Evolutionary conservation across 306 rosid genomes (phyloP).

Genomic region (Trifolium pratense): DNA sequence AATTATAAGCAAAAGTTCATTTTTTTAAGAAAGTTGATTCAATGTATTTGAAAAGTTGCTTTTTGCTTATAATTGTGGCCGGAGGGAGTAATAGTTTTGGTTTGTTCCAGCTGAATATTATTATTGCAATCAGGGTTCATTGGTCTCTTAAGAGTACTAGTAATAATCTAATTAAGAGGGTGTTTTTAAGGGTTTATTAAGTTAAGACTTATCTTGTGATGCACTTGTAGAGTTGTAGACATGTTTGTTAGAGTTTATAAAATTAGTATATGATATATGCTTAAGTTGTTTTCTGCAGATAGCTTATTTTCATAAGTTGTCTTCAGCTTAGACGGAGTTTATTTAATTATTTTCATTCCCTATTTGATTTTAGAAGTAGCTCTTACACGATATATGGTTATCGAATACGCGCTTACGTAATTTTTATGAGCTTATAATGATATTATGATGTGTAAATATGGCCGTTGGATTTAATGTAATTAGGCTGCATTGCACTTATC

Average conservation of each 20-base stretch:
- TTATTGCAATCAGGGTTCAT: neutral
- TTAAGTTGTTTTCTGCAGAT: neutral
- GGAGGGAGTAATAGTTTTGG: neutral
- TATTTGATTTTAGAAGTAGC: neutral
- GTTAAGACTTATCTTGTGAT: too few species aligned
- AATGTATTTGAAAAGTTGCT: too few species aligned
- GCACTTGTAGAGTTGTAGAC: too few species aligned
- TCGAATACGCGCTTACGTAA: neutral
- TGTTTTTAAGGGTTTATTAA: too few species aligned
- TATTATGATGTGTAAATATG: constrained; percentile 3
- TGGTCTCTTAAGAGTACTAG: neutral
- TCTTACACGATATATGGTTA: neutral
- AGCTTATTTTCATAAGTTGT: neutral
- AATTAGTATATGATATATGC: neutral
- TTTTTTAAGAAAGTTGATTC: too few species aligned
- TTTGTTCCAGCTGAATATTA: constrained; percentile 4
- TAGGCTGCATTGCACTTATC: neutral
- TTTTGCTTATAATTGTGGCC: too few species aligned
- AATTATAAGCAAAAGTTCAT: too few species aligned
- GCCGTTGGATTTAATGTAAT: constrained; percentile 24
- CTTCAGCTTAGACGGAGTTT: neutral
- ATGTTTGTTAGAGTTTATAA: too few species aligned
- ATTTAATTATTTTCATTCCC: neutral
- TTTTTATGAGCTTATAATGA: neutral
- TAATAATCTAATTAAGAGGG: too few species aligned